Percentiles rank a stretch among this genome's conserved stretches.
phyloP scores from a whole-genome alignment of 768 basidiomycete species.

The Mycena galopus region DNA sequence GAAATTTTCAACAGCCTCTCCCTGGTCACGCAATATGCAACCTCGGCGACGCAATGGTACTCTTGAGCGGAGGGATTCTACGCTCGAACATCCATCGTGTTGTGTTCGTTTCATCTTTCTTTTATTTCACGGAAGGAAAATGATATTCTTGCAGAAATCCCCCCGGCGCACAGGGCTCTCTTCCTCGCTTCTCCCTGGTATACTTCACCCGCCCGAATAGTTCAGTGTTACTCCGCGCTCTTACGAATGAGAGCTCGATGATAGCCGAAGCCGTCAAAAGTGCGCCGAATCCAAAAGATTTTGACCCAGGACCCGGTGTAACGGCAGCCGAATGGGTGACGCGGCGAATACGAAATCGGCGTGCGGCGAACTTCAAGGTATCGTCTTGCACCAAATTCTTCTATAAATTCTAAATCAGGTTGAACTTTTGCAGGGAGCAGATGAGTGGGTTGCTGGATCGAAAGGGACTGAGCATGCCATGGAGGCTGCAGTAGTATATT shows the following conservation, averaged over 20 bases:
- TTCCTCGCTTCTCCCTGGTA: conserved; percentile 70
- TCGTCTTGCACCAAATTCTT: no score
- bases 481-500: no score
- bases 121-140: neutral
- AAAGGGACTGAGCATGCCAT: no score
- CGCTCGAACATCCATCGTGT: conserved; percentile 59
- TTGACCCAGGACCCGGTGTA: conserved; percentile 40
- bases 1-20: conserved; percentile 50
- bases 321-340: conserved; percentile 48
- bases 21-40: conserved; percentile 62
- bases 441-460: no score
- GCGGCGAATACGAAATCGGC: conserved; percentile 39
- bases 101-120: conserved; percentile 44
- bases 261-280: conserved; percentile 59
- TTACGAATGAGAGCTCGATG: conserved; percentile 57
- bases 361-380: conserved; percentile 37
- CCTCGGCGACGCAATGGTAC: conserved; percentile 58
- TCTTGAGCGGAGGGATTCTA: conserved; percentile 61
- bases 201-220: conserved; percentile 72
- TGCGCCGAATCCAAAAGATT: conserved; percentile 34
- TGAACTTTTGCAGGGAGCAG: no score
- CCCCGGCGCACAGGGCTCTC: conserved; percentile 61
- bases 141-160: conserved; percentile 51
- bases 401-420: no score
- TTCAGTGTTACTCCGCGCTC: conserved; percentile 57